Conservation (phyloP, 495 filamentous ascomycete species). For the Hyaloscypha variabilis region DNA sequence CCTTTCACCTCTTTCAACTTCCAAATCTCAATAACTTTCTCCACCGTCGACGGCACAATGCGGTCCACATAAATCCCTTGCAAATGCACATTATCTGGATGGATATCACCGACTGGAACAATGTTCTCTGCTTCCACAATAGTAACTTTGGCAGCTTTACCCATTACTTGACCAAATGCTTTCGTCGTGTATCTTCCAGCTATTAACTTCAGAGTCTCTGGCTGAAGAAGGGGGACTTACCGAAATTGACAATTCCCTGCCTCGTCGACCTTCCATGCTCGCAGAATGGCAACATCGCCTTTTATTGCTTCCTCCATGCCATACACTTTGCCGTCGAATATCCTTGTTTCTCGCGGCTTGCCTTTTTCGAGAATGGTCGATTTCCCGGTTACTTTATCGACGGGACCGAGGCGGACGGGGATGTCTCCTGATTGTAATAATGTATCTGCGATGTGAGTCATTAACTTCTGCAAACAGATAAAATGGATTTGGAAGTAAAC, state of each 20-base stretch:
- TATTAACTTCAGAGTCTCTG: background rate
- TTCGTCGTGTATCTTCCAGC: slow-evolving; percentile 59
- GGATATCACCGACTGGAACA: slow-evolving; percentile 60
- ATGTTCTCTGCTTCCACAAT: slow-evolving; percentile 74
- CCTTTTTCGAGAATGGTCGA: slow-evolving; percentile 51
- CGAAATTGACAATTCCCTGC: slow-evolving; percentile 67
- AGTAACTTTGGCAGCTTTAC: slow-evolving; percentile 62
- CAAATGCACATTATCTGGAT: slow-evolving; percentile 59
- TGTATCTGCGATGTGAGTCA: slow-evolving; percentile 41
- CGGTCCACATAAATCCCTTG: slow-evolving; percentile 67
- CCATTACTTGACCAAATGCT: slow-evolving; percentile 60
- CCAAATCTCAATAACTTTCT: slow-evolving; percentile 58
- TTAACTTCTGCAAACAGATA: background rate
- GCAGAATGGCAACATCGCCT: slow-evolving; percentile 64
- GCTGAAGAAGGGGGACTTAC: slow-evolving; percentile 25
- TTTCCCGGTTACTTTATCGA: slow-evolving; percentile 39
- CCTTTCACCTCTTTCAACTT: slow-evolving; percentile 44
- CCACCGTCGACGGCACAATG: slow-evolving; percentile 58
- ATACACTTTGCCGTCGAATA: slow-evolving; percentile 60
- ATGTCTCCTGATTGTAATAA: slow-evolving; percentile 64
- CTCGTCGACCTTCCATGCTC: slow-evolving; percentile 66
- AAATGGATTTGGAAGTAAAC: slow-evolving; percentile 17
- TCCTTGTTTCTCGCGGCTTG: slow-evolving; percentile 56
- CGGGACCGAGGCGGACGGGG: slow-evolving; percentile 52
- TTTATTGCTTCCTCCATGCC: slow-evolving; percentile 66